phyloP scores from a whole-genome alignment of 164 flowering plant genomes.

The Piper betle region DNA sequence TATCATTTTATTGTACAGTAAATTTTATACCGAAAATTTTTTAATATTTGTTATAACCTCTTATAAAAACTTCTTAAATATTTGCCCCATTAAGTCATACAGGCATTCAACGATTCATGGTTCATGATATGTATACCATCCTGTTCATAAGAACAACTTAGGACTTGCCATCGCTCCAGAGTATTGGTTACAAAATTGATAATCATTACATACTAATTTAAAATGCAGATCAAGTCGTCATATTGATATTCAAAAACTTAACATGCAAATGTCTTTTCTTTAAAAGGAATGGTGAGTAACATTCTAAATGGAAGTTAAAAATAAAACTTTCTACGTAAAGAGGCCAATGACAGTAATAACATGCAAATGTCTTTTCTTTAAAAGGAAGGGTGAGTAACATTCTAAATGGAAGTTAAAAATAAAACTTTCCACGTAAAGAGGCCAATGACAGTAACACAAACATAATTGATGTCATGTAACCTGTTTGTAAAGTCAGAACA shows the following conservation, averaged over 20 bases:
- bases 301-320: too few relatives aligned
- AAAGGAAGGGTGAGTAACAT: too few relatives aligned
- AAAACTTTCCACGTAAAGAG: neutral
- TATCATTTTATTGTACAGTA: too few relatives aligned
- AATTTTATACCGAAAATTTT: too few relatives aligned
- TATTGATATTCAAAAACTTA: too few relatives aligned
- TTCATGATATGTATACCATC: neutral
- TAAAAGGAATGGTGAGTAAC: too few relatives aligned
- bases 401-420: too few relatives aligned
- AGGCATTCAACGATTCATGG: neutral
- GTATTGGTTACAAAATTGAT: neutral
- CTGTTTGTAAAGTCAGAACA: constrained; percentile 65
- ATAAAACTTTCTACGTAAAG: neutral
- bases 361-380: too few relatives aligned
- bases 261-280: neutral
- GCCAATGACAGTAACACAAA: neutral
- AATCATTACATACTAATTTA: neutral
- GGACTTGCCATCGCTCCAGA: neutral
- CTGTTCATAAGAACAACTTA: neutral
- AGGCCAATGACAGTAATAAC: neutral
- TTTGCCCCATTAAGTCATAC: neutral
- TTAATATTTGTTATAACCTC: neutral
- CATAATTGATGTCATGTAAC: constrained; percentile 18
- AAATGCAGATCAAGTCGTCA: neutral
- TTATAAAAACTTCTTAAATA: too few relatives aligned